Evolutionary conservation across 2,329 filamentous ascomycete species (phyloP).

Genomic region (Clarireedia homoeocarpa): DNA sequence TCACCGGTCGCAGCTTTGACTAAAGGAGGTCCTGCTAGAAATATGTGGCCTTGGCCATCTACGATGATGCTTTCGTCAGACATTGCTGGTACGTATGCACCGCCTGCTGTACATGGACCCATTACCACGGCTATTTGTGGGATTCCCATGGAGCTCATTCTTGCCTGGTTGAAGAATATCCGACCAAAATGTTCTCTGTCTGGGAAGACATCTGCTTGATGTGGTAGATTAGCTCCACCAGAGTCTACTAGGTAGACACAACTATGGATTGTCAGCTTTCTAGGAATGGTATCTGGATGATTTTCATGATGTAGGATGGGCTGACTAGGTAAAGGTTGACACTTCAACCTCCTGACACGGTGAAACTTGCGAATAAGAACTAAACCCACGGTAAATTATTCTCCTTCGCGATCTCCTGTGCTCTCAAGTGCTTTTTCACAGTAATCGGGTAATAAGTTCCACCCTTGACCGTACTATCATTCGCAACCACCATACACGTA

Average conservation of each 20-base stretch:
- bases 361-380: not conserved
- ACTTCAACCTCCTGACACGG: not conserved
- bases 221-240: constrained; percentile 87
- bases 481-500: constrained; percentile 86
- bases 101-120: constrained; percentile 93
- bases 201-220: constrained; percentile 93
- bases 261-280: constrained; percentile 28
- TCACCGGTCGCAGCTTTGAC: constrained; percentile 96
- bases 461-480: constrained; percentile 95
- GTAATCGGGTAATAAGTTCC: constrained; percentile 97
- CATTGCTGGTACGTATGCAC: constrained; percentile 95
- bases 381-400: constrained; percentile 60
- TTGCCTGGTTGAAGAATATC: constrained; percentile 96
- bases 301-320: too few species aligned
- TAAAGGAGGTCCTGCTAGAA: constrained; percentile 86
- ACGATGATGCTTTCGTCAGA: constrained; percentile 97
- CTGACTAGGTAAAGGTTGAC: not conserved
- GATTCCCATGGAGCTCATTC: constrained; percentile 83
- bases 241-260: constrained; percentile 97
- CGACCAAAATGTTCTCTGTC: constrained; percentile 89
- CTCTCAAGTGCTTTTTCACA: constrained; percentile 92
- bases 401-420: constrained; percentile 83
- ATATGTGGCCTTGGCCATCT: constrained; percentile 91
- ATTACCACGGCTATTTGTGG: constrained; percentile 94
- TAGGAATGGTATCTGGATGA: too few species aligned